phyloP scores from a whole-genome alignment of 2,329 filamentous ascomycete species.

The Orbilia quercus region DNA sequence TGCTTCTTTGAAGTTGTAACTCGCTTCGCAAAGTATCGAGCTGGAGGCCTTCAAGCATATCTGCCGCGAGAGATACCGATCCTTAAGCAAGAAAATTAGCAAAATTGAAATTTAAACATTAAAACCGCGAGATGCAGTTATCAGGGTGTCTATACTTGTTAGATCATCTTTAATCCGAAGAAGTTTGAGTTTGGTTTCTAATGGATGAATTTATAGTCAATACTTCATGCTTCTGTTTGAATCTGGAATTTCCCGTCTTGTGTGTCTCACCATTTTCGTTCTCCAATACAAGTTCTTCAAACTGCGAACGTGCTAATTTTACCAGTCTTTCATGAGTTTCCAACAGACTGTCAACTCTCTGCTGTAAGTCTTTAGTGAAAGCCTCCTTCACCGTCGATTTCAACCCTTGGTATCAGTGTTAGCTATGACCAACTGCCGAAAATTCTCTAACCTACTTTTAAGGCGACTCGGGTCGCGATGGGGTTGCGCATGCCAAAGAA shows the following conservation, averaged over 20 bases:
- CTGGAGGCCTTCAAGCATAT: constrained; percentile 16
- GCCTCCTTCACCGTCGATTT: constrained; percentile 18
- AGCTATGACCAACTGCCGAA: too few species aligned
- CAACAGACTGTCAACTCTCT: constrained; percentile 15
- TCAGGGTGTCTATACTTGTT: neutral
- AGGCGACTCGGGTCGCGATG: constrained; percentile 15
- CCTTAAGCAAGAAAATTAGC: neutral
- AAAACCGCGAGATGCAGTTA: neutral
- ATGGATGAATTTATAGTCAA: too few species aligned
- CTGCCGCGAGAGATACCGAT: constrained; percentile 12
- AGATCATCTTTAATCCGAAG: constrained; percentile 17
- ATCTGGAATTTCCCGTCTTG: too few species aligned
- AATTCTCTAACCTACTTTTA: constrained; percentile 3
- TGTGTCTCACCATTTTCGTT: constrained; percentile 61
- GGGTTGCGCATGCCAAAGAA: constrained; percentile 29
- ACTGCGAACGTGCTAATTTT: constrained; percentile 12
- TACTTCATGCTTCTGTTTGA: too few species aligned
- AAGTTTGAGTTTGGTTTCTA: constrained; percentile 5
- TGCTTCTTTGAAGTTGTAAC: constrained; percentile 3
- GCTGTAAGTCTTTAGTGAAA: constrained; percentile 19
- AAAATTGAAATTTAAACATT: neutral
- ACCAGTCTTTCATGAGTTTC: constrained; percentile 9
- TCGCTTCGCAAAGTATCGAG: constrained; percentile 9
- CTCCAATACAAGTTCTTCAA: constrained; percentile 12
- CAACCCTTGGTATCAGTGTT: constrained; percentile 1